Evolutionary conservation across 78 protist genomes (phyloP).

Genomic region (Polysphondylium violaceum): DNA sequence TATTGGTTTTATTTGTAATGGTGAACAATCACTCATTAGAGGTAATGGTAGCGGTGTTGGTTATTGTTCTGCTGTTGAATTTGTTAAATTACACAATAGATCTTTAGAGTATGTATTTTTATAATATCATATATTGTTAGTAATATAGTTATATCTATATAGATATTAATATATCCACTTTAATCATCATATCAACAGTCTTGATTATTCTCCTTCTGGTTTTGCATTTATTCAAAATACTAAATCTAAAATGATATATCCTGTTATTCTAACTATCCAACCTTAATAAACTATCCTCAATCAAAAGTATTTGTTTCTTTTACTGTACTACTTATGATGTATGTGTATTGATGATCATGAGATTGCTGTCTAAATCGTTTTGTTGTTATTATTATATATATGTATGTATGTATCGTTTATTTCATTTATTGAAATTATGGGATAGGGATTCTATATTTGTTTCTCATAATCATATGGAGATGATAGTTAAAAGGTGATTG

Average conservation of each 20-base stretch:
- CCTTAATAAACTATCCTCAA: slow-evolving; percentile 16
- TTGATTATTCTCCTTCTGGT: slow-evolving; percentile 37
- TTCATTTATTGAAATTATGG: slow-evolving; percentile 12
- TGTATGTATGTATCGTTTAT: background rate
- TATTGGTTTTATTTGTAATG: slow-evolving; percentile 43
- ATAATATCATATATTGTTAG: background rate
- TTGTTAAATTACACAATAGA: background rate
- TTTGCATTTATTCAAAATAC: slow-evolving; percentile 71
- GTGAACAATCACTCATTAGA: slow-evolving; percentile 74
- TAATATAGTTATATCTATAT: no score
- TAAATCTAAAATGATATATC: slow-evolving; percentile 57
- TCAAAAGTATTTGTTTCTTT: background rate
- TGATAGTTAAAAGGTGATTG: slow-evolving; percentile 55
- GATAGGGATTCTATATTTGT: slow-evolving; percentile 59
- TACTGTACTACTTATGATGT: background rate
- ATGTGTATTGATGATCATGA: background rate
- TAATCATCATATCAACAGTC: background rate
- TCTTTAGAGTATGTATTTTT: slow-evolving; percentile 8
- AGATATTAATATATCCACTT: background rate
- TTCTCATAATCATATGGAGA: slow-evolving; percentile 14
- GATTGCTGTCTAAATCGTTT: background rate
- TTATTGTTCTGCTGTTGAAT: slow-evolving; percentile 33
- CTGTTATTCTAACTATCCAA: slow-evolving; percentile 65
- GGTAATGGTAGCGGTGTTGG: slow-evolving; percentile 68
- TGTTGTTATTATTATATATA: background rate